Conservation (phyloP, 768 basidiomycete genomes). For the Lentinula lateritia region DNA sequence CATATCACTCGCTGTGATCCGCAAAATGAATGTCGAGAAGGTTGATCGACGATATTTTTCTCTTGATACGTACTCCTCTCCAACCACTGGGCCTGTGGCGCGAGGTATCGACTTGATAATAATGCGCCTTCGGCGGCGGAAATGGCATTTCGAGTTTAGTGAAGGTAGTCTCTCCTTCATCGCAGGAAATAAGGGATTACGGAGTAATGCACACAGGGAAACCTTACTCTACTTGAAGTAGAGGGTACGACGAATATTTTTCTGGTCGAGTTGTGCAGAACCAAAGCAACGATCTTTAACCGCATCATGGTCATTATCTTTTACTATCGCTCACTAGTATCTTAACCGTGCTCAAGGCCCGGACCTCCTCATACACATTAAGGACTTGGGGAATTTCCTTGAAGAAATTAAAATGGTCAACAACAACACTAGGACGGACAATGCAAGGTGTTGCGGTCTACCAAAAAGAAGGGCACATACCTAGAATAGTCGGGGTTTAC, state of each 20-base stretch:
- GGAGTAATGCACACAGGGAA: too few relatives aligned
- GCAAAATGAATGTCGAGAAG: neutral
- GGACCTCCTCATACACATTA: neutral
- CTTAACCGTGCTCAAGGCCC: neutral
- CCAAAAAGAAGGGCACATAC: neutral
- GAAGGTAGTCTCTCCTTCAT: too few relatives aligned
- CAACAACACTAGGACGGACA: neutral
- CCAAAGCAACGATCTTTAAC: too few relatives aligned
- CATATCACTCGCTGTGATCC: slow-evolving; percentile 3
- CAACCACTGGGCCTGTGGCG: neutral
- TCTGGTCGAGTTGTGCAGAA: too few relatives aligned
- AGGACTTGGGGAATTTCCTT: neutral
- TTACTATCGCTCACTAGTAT: too few relatives aligned
- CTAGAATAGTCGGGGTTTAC: neutral
- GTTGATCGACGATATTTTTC: neutral
- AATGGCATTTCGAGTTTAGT: neutral
- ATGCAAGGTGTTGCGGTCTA: neutral
- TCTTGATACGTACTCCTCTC: neutral
- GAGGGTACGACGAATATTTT: too few relatives aligned
- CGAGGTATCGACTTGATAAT: neutral
- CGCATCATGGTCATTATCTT: too few relatives aligned
- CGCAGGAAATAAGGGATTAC: too few relatives aligned
- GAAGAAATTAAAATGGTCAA: neutral
- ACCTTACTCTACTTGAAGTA: too few relatives aligned
- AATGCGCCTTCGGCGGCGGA: neutral